Conservation (phyloP, 2,329 filamentous ascomycete genomes). For the Fusarium nygamai region DNA sequence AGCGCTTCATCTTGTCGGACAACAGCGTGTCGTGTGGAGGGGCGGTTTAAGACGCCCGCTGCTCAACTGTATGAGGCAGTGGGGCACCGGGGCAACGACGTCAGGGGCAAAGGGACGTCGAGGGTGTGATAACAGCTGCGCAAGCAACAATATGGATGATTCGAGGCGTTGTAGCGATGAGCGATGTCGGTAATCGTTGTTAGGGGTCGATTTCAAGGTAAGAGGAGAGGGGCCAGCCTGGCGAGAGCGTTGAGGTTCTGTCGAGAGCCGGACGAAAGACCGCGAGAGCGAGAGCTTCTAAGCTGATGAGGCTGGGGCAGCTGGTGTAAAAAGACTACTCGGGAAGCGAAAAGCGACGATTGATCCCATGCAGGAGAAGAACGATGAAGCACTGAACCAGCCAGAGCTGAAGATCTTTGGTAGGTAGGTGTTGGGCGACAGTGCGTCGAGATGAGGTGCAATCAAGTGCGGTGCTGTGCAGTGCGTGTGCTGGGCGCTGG, state of each 20-base stretch:
- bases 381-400: constrained; percentile 45
- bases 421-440: constrained; percentile 35
- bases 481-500: constrained; percentile 31
- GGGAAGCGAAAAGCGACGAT: constrained; percentile 27
- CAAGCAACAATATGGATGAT: constrained; percentile 26
- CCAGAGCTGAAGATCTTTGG: constrained; percentile 41
- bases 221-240: constrained; percentile 36
- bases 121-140: constrained; percentile 32
- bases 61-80: constrained; percentile 41
- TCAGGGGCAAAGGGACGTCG: constrained; percentile 44
- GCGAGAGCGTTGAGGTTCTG: constrained; percentile 30
- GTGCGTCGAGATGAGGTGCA: constrained; percentile 21
- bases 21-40: constrained; percentile 41
- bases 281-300: constrained; percentile 25
- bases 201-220: constrained; percentile 17
- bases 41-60: constrained; percentile 43
- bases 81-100: constrained; percentile 46
- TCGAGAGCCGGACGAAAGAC: constrained; percentile 33
- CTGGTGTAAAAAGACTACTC: constrained; percentile 24
- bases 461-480: constrained; percentile 14
- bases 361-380: constrained; percentile 35
- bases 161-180: constrained; percentile 30
- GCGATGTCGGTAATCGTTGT: constrained; percentile 24
- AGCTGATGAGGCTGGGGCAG: constrained; percentile 28
- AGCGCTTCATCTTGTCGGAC: constrained; percentile 86